Evolutionary conservation across 352 stramenopile genomes (phyloP).

Genomic region (Phytopythium oedochilum): DNA sequence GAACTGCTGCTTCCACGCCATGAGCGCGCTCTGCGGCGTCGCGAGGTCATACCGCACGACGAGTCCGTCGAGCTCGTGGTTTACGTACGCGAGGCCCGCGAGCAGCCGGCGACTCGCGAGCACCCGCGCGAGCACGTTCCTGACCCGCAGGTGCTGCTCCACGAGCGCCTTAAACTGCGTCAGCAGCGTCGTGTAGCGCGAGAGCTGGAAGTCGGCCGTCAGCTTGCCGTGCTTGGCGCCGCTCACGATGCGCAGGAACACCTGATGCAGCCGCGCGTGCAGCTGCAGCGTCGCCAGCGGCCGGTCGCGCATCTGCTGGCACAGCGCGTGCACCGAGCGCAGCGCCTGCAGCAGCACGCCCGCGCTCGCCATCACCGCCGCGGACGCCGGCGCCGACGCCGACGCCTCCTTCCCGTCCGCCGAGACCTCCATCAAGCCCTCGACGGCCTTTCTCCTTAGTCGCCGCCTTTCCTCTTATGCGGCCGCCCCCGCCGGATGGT

Average conservation of each 20-base stretch:
- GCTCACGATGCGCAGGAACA: slow-evolving; percentile 35
- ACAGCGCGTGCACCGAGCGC: slow-evolving; percentile 31
- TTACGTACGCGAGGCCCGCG: slow-evolving; percentile 24
- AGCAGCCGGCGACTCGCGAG: slow-evolving; percentile 42
- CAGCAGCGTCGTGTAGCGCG: slow-evolving; percentile 38
- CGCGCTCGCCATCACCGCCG: slow-evolving; percentile 22
- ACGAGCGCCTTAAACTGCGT: slow-evolving; percentile 32
- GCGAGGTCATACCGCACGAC: slow-evolving; percentile 23
- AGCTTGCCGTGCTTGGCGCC: slow-evolving; percentile 22
- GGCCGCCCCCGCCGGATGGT: neutral
- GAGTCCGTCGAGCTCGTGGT: slow-evolving; percentile 36
- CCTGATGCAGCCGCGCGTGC: slow-evolving; percentile 41
- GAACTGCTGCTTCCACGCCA: slow-evolving; percentile 47
- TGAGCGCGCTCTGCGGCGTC: slow-evolving; percentile 20
- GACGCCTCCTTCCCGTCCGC: neutral
- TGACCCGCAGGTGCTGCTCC: slow-evolving; percentile 35
- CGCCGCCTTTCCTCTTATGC: neutral
- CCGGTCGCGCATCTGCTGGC: slow-evolving; percentile 36
- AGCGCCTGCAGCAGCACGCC: slow-evolving; percentile 31
- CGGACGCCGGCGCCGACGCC: neutral
- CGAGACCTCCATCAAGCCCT: slow-evolving; percentile 5
- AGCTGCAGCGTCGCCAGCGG: slow-evolving; percentile 37
- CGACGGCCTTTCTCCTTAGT: slow-evolving; percentile 1
- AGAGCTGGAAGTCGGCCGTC: slow-evolving; percentile 17
- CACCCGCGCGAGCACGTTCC: slow-evolving; percentile 27